These are phyloP conservation scores for Fusarium humuli DNA, from an alignment of 2,329 filamentous ascomycete genomes.

Conservation along the genomic window DNA sequence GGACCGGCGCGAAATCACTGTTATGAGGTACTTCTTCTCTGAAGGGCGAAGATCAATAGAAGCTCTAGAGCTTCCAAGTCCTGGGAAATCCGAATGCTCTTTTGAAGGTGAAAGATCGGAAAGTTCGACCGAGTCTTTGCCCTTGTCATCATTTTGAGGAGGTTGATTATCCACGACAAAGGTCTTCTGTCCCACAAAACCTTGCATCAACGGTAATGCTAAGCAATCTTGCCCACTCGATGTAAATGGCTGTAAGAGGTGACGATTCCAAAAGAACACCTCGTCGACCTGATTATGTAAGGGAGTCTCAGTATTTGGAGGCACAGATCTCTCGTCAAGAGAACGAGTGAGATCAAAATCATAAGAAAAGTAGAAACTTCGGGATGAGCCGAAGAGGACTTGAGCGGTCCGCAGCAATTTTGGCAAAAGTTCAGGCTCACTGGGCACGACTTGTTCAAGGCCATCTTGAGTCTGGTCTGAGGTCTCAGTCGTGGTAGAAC, in stretches of 20 bases:
- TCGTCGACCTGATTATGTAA: slow-evolving; percentile 80
- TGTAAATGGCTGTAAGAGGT: slow-evolving; percentile 79
- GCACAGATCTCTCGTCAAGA: slow-evolving; percentile 52
- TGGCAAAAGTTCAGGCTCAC: slow-evolving; percentile 71
- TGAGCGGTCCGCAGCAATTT: slow-evolving; percentile 87
- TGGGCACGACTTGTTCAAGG: slow-evolving; percentile 31
- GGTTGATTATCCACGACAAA: slow-evolving; percentile 78
- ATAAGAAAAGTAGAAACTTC: slow-evolving; percentile 95
- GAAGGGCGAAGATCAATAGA: slow-evolving; percentile 59
- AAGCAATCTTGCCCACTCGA: slow-evolving; percentile 77
- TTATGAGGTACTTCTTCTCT: slow-evolving; percentile 78
- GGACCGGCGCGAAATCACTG: slow-evolving; percentile 89
- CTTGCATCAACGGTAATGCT: slow-evolving; percentile 87
- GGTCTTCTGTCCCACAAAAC: slow-evolving; percentile 87
- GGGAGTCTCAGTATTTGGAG: slow-evolving; percentile 56
- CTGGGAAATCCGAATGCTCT: slow-evolving; percentile 43
- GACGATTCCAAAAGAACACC: slow-evolving; percentile 90
- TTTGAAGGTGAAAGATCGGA: slow-evolving; percentile 52
- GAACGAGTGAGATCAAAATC: slow-evolving; percentile 89
- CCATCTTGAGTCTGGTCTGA: slow-evolving; percentile 53
- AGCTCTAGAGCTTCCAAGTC: slow-evolving; percentile 41
- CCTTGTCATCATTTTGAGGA: slow-evolving; percentile 62
- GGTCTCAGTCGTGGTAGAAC: slow-evolving; percentile 24
- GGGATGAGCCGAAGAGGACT: slow-evolving; percentile 82
- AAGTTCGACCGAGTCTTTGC: slow-evolving; percentile 61